Evolutionary conservation across 495 filamentous ascomycete genomes (phyloP).

Genomic region (Jackrogersella multiformis): DNA sequence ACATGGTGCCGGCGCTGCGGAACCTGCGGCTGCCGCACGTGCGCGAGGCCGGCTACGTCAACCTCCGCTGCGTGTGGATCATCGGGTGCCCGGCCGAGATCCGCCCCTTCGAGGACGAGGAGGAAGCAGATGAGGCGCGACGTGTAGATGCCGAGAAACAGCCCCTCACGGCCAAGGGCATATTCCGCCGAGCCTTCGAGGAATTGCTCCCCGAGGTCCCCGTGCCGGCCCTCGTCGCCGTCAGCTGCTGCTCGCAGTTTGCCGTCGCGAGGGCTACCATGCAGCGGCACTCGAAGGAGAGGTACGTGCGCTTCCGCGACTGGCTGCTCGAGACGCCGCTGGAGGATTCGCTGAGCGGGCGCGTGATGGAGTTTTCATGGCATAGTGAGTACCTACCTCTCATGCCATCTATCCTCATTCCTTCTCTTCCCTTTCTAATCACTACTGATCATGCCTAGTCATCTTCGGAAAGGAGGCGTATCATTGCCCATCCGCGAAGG

Average conservation of each 20-base stretch:
- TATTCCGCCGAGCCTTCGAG: constrained; percentile 63
- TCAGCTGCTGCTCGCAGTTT: constrained; percentile 77
- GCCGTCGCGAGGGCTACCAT: constrained; percentile 67
- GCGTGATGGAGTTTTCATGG: constrained; percentile 78
- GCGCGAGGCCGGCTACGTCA: constrained; percentile 66
- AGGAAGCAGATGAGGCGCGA: constrained; percentile 47
- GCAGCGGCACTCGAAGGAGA: constrained; percentile 54
- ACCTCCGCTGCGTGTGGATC: constrained; percentile 71
- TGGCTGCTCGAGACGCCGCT: constrained; percentile 71
- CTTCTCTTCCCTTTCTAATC: neutral
- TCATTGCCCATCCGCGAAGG: constrained; percentile 64
- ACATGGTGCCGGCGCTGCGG: constrained; percentile 57
- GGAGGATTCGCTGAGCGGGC: constrained; percentile 64
- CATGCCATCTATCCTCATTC: neutral
- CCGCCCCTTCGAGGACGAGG: constrained; percentile 45
- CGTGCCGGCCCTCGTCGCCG: constrained; percentile 57
- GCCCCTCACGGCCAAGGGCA: constrained; percentile 21
- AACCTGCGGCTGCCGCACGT: constrained; percentile 66
- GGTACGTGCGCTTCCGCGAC: constrained; percentile 64
- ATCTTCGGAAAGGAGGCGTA: constrained; percentile 58
- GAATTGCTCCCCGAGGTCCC: constrained; percentile 62
- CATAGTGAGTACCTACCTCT: constrained; percentile 75
- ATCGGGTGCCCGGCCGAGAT: constrained; percentile 71
- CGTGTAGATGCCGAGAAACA: constrained; percentile 30
- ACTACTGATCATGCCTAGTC: constrained; percentile 45